phyloP scores from a whole-genome alignment of 2,329 filamentous ascomycete species.

The Polytolypa hystricis region DNA sequence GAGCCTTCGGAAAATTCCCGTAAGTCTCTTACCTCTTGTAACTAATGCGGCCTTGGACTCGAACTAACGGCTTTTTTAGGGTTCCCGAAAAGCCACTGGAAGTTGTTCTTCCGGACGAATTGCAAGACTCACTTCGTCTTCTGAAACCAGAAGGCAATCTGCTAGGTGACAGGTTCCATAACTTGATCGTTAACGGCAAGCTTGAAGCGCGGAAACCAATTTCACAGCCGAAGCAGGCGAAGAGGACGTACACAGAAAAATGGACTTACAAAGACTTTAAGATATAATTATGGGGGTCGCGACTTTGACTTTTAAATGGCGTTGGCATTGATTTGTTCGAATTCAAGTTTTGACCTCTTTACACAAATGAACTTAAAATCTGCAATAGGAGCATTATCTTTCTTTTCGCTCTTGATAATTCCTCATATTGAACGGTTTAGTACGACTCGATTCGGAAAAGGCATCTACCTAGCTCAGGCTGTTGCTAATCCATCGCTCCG shows the following conservation, averaged over 20 bases:
- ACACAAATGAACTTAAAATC: no score
- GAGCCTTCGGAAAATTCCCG: constrained; percentile 56
- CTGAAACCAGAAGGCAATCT: constrained; percentile 94
- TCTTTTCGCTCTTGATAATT: no score
- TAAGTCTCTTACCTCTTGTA: constrained; percentile 20
- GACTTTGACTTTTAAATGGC: no score
- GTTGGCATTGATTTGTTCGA: background rate
- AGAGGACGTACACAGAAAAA: constrained; percentile 78
- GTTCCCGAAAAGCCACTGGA: constrained; percentile 67
- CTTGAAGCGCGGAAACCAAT: constrained; percentile 72
- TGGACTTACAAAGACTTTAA: constrained; percentile 96
- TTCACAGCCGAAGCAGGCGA: constrained; percentile 71
- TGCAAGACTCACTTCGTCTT: constrained; percentile 68
- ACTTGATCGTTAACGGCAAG: constrained; percentile 76
- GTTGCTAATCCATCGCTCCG: no score
- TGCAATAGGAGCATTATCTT: no score
- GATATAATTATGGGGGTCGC: constrained; percentile 29
- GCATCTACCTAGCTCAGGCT: no score
- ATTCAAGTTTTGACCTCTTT: no score
- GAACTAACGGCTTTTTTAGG: constrained; percentile 15
- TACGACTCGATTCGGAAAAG: no score
- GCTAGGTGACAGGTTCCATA: constrained; percentile 83
- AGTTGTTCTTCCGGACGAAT: constrained; percentile 69
- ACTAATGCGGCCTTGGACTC: constrained; percentile 11
- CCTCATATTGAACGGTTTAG: no score